Evolutionary conservation across 805 yeast genomes (phyloP), one percentile per base, ranked within the genome.

Genomic region (Groenewaldozyma tartarivorans): DNA sequence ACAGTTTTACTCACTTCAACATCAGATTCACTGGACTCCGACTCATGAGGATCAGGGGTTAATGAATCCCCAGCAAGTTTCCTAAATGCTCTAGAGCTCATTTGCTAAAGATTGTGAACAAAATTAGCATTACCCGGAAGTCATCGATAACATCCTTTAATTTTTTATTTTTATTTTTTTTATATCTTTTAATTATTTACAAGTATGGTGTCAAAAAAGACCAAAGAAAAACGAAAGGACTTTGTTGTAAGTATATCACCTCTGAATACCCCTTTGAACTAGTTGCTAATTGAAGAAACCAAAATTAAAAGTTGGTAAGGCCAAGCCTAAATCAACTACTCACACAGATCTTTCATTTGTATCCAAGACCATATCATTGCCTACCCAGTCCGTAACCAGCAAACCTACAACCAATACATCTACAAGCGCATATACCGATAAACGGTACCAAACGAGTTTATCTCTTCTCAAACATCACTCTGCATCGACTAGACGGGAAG

Each of bases 221-320:
- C 66, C 62, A 63, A 68, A 33, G 79, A 79, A 46, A 83, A 81
- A 64, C 69, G 68, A 55, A 81, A 79, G 61, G 94, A 83, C 54
- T 83, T 83, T 57, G 69, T 63, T 39, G 66, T 62, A 49, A 6
- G 64, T 9, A 24, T 24, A 13, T 13, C 13, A 13, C 13, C 13
- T n/a, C n/a, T n/a, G n/a, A n/a, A n/a, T n/a, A n/a, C n/a, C n/a
- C n/a, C n/a, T n/a, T n/a, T n/a, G n/a, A n/a, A n/a, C n/a, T n/a
- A n/a, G n/a, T n/a, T n/a, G n/a, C n/a, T n/a, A n/a, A n/a, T n/a
- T n/a, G n/a, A 52, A 66, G 54, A 86, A 86, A 59, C 69, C 77
- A 44, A 90, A 85, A 66, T 72, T 92, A 39, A 81, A 73, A 54
- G 96, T 92, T 26, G 98, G 98, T 42, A 92, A 92, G 60, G 67